Evolutionary conservation across 495 filamentous ascomycete species (phyloP), one percentile per base, ranked within the genome.

Genomic region (Talaromyces nanjingensis): DNA sequence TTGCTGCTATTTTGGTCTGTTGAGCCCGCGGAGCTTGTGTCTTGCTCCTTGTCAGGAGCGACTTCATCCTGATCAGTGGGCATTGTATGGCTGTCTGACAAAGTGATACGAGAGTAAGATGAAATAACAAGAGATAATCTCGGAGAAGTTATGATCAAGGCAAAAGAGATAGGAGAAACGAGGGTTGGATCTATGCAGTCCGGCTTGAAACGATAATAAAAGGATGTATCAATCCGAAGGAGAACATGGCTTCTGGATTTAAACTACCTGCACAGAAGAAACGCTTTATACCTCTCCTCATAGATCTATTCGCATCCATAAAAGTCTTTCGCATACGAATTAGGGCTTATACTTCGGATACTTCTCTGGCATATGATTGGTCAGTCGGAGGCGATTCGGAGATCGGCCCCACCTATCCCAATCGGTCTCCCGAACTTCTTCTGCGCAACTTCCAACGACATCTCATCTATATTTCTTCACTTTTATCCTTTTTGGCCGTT

Each of bases 301-400:
- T 25, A 29, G 25, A 29, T 4, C 11, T 55, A 55, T 55, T 24
- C 45, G 45, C 11, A 49, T 49, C n/a, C 45, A 49, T 49, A 45
- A 11, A n/a, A 49, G 45, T 49, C 45, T 49, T 55, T 6, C 24
- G 3, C 6, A 55, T 55, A 29, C 22, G 16, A 55, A 55, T 55
- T 55, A 55, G 52, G 52, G 52, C 52, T 55, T 27, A 29, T 22
- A 22, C n/a, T 55, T 55, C 52, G 52, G 52, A 55, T 55, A 55
- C 52, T 55, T 55, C 18, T 55, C 52, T 24, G 11, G 11, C 20
- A 4, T 14, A 1, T 29, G 52, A 29, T 55, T 55, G 52, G 52
- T 9, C n/a, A 29, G 22, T 29, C 52, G 52, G 52, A 55, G 52
- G 8, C 24, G 22, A 55, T 55, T 55, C 52, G 52, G 52, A 55